A percentile compares a stretch with the other conserved stretches of the same genome.
Conservation (phyloP, 1,284 basidiomycete species). For the Taiwanofungus camphoratus region DNA sequence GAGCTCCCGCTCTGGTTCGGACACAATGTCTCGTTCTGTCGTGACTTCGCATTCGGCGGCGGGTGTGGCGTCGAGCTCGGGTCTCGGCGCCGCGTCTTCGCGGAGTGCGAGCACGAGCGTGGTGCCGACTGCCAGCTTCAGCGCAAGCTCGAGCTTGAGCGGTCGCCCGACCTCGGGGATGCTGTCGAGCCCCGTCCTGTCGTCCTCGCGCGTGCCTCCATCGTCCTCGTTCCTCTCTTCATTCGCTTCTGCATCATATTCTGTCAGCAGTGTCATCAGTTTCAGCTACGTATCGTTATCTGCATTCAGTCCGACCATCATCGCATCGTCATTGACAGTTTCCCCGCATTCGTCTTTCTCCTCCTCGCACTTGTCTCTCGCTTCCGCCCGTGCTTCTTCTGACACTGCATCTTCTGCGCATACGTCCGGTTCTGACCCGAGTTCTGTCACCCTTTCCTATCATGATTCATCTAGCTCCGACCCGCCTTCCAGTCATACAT, state of each 20-base stretch:
- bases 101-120: not conserved
- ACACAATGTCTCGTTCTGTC: not conserved
- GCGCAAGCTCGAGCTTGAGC: slow-evolving; percentile 1
- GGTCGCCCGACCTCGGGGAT: slow-evolving; percentile 7
- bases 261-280: slow-evolving; percentile 1
- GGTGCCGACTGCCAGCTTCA: not conserved
- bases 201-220: too few species aligned
- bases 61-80: not conserved
- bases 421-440: not conserved
- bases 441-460: not conserved
- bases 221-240: too few species aligned
- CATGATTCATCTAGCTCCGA: not conserved
- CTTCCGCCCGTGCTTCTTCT: not conserved
- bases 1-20: not conserved
- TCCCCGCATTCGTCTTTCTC: too few species aligned
- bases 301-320: too few species aligned
- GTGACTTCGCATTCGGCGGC: not conserved
- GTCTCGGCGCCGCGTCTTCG: slow-evolving; percentile 1
- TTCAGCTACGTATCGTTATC: too few species aligned
- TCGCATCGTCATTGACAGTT: too few species aligned
- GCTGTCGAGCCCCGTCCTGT: too few species aligned
- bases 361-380: not conserved
- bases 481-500: not conserved
- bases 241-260: too few species aligned
- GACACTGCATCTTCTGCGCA: not conserved